A percentile compares a stretch with the other conserved stretches of the same genome.
These are phyloP conservation scores for Wilhelminamyces savonicus DNA, from an alignment of 805 yeast genomes.

Conservation along the genomic window DNA sequence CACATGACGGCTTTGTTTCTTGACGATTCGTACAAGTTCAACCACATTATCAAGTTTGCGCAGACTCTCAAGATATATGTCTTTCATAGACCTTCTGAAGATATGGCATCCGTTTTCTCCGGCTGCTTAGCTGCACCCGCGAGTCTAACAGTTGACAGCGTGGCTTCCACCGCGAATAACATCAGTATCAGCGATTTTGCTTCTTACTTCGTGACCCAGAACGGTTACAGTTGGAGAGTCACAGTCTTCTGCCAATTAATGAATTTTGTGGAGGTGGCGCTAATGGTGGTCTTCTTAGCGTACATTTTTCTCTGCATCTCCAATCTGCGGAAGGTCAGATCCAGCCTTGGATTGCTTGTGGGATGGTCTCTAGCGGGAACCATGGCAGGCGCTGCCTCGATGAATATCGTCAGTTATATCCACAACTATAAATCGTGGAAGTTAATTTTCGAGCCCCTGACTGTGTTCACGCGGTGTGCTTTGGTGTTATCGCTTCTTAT, in stretches of 20 bases:
- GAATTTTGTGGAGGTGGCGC: too few species aligned
- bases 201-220: conserved; percentile 7
- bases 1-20: conserved; percentile 18
- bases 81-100: conserved; percentile 7
- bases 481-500: conserved; percentile 18
- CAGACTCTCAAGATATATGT: conserved; percentile 14
- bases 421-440: conserved; percentile 17
- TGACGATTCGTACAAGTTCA: conserved; percentile 15
- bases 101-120: not conserved
- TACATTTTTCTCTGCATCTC: conserved; percentile 23
- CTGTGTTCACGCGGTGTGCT: conserved; percentile 14
- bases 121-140: conserved; percentile 1
- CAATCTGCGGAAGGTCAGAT: conserved; percentile 28
- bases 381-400: conserved; percentile 21
- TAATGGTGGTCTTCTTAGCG: too few species aligned
- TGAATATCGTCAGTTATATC: conserved; percentile 13
- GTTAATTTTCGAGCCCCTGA: conserved; percentile 21
- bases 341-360: conserved; percentile 26
- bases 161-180: conserved; percentile 4
- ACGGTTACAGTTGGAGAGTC: conserved; percentile 1
- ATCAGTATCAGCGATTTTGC: conserved; percentile 11
- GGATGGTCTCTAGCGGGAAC: conserved; percentile 29
- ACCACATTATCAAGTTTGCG: conserved; percentile 25
- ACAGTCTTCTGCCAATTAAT: too few species aligned
- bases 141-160: conserved; percentile 1